phyloP scores from a whole-genome alignment of 2,329 filamentous ascomycete species.

The Monilinia fructicola region DNA sequence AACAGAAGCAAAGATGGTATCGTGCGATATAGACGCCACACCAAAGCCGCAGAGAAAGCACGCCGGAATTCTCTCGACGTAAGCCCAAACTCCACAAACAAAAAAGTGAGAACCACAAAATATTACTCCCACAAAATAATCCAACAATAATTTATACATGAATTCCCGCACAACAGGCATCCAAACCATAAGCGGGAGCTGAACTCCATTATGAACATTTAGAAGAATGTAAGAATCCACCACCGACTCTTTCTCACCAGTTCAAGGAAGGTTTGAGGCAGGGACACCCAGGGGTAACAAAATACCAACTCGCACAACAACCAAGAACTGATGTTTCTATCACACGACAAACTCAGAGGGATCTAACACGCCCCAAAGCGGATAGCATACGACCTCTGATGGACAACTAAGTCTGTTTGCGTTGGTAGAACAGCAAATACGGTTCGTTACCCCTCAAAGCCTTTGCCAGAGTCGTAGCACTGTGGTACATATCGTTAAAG shows the following conservation, averaged over 20 bases:
- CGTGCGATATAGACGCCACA: neutral
- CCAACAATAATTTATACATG: neutral
- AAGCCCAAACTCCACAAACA: slow-evolving; percentile 2
- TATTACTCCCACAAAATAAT: neutral
- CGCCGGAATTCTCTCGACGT: neutral
- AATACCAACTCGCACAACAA: slow-evolving; percentile 4
- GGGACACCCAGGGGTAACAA: slow-evolving; percentile 9
- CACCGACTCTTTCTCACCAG: slow-evolving; percentile 1
- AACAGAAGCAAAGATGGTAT: slow-evolving; percentile 16
- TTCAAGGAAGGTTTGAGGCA: slow-evolving; percentile 2
- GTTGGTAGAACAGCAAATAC: slow-evolving; percentile 23
- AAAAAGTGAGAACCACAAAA: slow-evolving; percentile 1
- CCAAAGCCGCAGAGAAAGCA: neutral
- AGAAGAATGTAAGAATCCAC: neutral
- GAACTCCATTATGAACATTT: slow-evolving; percentile 8
- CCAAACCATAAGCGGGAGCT: slow-evolving; percentile 5
- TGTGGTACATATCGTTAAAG: slow-evolving; percentile 31
- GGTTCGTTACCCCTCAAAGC: slow-evolving; percentile 19
- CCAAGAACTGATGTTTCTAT: slow-evolving; percentile 11
- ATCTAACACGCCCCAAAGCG: slow-evolving; percentile 10
- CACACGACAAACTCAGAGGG: slow-evolving; percentile 9
- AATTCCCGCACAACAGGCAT: slow-evolving; percentile 10
- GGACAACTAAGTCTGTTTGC: slow-evolving; percentile 18
- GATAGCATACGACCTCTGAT: slow-evolving; percentile 7
- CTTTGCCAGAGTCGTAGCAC: slow-evolving; percentile 33